phyloP scores from a whole-genome alignment of 495 filamentous ascomycete genomes.

The Tirmania nivea region DNA sequence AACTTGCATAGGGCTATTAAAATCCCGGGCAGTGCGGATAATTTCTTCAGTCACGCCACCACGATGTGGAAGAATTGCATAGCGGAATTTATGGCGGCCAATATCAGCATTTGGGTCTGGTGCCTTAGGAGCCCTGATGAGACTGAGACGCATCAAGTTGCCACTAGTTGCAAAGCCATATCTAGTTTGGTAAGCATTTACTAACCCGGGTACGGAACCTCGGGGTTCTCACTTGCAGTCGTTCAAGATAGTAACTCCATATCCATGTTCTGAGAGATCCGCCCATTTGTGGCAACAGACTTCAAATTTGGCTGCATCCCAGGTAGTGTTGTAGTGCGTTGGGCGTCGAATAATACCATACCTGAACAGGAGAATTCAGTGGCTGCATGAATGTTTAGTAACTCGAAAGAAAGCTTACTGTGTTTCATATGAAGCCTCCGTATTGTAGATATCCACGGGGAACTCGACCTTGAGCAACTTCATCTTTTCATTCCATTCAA shows the following conservation, averaged over 20 bases:
- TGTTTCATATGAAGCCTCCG: conserved; percentile 30
- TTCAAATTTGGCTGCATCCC: conserved; percentile 99
- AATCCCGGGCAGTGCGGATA: conserved; percentile 64
- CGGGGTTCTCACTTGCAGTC: conserved; percentile 45
- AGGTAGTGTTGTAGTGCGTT: conserved; percentile 39
- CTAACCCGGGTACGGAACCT: neutral
- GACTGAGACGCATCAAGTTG: conserved; percentile 75
- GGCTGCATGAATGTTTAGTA: conserved; percentile 24
- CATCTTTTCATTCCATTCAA: conserved; percentile 88
- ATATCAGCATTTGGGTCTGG: conserved; percentile 94
- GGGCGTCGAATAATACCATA: conserved; percentile 73
- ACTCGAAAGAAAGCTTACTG: neutral
- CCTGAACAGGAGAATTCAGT: conserved; percentile 31
- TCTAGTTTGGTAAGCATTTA: conserved; percentile 5
- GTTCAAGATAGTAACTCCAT: conserved; percentile 85
- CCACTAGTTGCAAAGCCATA: conserved; percentile 88
- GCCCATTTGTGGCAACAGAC: conserved; percentile 96
- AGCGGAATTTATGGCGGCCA: conserved; percentile 72
- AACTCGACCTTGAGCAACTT: conserved; percentile 99
- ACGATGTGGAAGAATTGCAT: conserved; percentile 72
- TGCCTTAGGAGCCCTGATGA: conserved; percentile 83
- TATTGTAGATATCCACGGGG: conserved; percentile 77
- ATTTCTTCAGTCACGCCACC: conserved; percentile 49
- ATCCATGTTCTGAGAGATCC: conserved; percentile 79
- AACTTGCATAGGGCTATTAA: conserved; percentile 55